phyloP scores from a whole-genome alignment of 345 rosid species.

The Eucalyptus urophylla region DNA sequence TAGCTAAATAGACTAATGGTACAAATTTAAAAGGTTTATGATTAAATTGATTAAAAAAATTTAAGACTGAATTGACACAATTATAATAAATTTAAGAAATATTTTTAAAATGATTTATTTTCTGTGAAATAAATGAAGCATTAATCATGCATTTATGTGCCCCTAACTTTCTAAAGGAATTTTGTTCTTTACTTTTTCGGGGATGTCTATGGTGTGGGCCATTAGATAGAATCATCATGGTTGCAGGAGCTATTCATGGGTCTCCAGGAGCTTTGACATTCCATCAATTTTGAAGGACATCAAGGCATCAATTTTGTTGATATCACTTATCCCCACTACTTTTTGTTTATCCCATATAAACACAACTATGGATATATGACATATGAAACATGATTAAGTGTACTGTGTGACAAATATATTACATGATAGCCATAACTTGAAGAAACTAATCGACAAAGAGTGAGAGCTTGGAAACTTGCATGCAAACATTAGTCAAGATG shows the following conservation, averaged over 20 bases:
- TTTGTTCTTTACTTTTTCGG: background rate
- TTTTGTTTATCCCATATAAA: background rate
- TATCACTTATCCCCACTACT: background rate
- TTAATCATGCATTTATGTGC: background rate
- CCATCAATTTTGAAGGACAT: background rate
- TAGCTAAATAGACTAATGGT: too few relatives aligned
- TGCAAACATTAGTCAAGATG: background rate
- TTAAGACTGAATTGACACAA: accelerated
- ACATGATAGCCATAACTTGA: background rate
- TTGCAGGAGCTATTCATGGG: background rate
- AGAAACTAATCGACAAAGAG: background rate
- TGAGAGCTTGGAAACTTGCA: background rate
- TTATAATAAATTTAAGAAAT: background rate
- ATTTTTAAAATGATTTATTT: background rate
- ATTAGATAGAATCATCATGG: background rate
- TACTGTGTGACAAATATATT: background rate
- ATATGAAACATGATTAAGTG: background rate
- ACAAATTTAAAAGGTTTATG: accelerated
- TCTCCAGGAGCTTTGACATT: background rate
- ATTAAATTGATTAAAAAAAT: too few relatives aligned
- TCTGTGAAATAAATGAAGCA: too few relatives aligned
- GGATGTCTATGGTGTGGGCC: background rate
- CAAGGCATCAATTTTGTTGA: background rate
- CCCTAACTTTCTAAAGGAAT: background rate
- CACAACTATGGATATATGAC: background rate